Evolutionary conservation across 2,329 filamentous ascomycete species (phyloP).

Genomic region (Neospermospora avenae): DNA sequence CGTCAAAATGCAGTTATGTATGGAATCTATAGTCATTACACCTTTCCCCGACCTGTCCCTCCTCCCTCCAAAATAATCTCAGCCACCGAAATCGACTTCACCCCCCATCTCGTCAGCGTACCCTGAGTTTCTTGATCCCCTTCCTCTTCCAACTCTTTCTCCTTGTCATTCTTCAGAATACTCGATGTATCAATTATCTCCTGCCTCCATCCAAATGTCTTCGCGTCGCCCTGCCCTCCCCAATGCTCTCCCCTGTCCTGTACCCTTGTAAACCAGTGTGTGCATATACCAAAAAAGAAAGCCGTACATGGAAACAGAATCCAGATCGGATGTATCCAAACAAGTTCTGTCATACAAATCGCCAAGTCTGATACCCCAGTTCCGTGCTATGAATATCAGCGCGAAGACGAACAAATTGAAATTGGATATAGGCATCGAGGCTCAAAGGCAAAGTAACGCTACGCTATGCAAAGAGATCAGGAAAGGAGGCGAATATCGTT

Average conservation of each 20-base stretch:
- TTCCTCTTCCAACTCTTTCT: too few relatives aligned
- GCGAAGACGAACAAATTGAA: neutral
- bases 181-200: too few relatives aligned
- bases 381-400: neutral
- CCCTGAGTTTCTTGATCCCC: too few relatives aligned
- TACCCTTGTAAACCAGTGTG: too few relatives aligned
- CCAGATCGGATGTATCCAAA: too few relatives aligned
- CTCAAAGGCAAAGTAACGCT: neutral
- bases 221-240: too few relatives aligned
- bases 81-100: neutral
- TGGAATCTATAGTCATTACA: slow-evolving; percentile 14
- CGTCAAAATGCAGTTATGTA: neutral
- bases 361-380: slow-evolving; percentile 5
- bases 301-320: neutral
- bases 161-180: too few relatives aligned
- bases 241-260: too few relatives aligned
- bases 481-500: neutral
- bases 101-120: neutral
- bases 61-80: neutral
- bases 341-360: neutral
- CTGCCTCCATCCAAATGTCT: too few relatives aligned
- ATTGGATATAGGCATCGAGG: slow-evolving; percentile 1
- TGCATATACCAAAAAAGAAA: neutral
- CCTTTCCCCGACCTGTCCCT: neutral
- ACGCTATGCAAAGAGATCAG: slow-evolving; percentile 5